Evolutionary conservation across 257 asterid genomes (phyloP).

Genomic region (Nicotiana obtusifolia): DNA sequence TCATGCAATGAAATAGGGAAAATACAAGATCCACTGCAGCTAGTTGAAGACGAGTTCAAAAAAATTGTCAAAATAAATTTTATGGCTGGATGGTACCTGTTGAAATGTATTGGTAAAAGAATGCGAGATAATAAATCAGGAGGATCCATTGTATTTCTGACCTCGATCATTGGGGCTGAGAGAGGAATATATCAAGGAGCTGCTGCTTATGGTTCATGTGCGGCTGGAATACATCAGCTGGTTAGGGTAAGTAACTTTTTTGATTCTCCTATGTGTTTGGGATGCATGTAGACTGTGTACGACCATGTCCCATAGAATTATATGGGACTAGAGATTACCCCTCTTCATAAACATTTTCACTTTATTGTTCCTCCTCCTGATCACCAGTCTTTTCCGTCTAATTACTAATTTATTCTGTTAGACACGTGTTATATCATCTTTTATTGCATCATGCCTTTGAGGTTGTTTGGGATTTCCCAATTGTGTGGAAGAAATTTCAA

Average conservation of each 20-base stretch:
- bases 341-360: neutral
- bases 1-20: slow-evolving; percentile 53
- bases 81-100: slow-evolving; percentile 76
- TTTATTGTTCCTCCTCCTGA: neutral
- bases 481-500: neutral
- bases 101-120: slow-evolving; percentile 60
- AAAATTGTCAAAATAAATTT: slow-evolving; percentile 68
- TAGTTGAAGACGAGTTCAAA: slow-evolving; percentile 63
- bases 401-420: neutral
- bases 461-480: neutral
- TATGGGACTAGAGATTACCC: neutral
- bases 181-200: slow-evolving; percentile 94
- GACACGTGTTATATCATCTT: neutral
- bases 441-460: neutral
- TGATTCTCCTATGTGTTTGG: neutral
- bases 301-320: neutral
- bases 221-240: slow-evolving; percentile 88
- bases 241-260: slow-evolving; percentile 53
- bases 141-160: slow-evolving; percentile 75
- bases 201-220: slow-evolving; percentile 91
- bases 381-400: neutral
- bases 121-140: slow-evolving; percentile 82
- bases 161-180: slow-evolving; percentile 74
- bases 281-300: neutral
- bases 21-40: slow-evolving; percentile 67